Base-by-base conservation (phyloP, 2,329 filamentous ascomycete genomes). In the Colletotrichum gloeosporioides region DNA sequence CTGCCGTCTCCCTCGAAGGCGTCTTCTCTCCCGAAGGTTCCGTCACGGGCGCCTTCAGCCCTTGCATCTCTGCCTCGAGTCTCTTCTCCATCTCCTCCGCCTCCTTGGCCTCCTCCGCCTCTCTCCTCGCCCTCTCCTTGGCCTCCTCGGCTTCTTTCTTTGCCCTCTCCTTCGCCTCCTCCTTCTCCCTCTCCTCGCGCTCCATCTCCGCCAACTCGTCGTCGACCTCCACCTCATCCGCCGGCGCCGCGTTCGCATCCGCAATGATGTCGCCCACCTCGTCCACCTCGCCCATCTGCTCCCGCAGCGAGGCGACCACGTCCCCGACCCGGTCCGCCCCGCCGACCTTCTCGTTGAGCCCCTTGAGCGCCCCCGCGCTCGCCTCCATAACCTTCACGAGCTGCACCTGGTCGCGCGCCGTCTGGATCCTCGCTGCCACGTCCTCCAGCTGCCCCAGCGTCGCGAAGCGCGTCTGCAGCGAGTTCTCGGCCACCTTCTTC, bases 201-300 rank as follows among this genome's bases (percentile, higher is more conserved):
- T 96, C 93, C 86, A 99, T 87, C 5, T 89, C 93, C 79, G 94
- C 94, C 63, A 99, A 89, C 86, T 98, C 96, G 76, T 96, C 94
- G 79, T 98, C 96, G 71, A 99, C 92, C 83, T 98, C 96, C 25
- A 82, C 89, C 81, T 98, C 96, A 83, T 98, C 95, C 36, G 98
- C 88, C 2, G 83, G 84, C 55, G 80, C 82, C 16, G 85, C 87
- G 15, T 86, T 88, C 8, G 85, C 84, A 79, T 97, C 95, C 69
- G 93, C 92, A 77, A 99, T 90, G 55, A 96, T 93, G 71, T 90
- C 91, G 32, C 92, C 92, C 27, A 99, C 91, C 86, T 99, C 96
- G 82, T 98, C 96, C 29, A 94, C 92, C 80, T 94, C 92, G 68
- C 87, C 90, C 92, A 97, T 97, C 86, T 98, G 93, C 79, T 96